Base-by-base conservation (phyloP, 2,329 filamentous ascomycete genomes). In the Ustilaginoidea virens region DNA sequence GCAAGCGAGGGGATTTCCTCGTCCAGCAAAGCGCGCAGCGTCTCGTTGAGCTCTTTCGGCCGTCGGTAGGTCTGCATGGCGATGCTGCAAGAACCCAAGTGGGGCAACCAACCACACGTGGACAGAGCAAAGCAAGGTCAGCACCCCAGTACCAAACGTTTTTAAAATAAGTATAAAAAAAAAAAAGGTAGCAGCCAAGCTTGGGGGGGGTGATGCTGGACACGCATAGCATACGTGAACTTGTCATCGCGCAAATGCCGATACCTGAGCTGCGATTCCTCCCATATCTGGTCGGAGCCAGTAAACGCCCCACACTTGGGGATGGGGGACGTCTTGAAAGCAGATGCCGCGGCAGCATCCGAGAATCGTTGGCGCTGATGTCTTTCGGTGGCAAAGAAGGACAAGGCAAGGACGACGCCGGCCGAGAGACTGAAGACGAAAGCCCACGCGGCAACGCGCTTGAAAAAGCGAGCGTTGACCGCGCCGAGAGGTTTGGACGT, bases 61-160 rank as follows among this genome's bases (percentile, higher is more conserved):
- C 53, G 48, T 10, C 40, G 44, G 25, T 50, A 54, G 1, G 53
- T 56, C 18, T 49, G 49, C 32, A 56, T 44, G 5, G 45, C 48
- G 27, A 56, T 52, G n/a, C 53, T 56, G 29, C 10, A 17, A 5
- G 9, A 20, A 7, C 9, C n/a, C n/a, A n/a, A n/a, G n/a, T n/a
- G n/a, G n/a, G n/a, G n/a, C n/a, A n/a, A n/a, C n/a, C n/a, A n/a
- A n/a, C n/a, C n/a, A n/a, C n/a, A n/a, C n/a, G 17, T 18, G 8
- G 5, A 8, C 10, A 14, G n/a, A 16, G 13, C 9, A 14, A 11
- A 11, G 13, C 12, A n/a, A 14, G 21, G 22, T 11, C 10, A 11
- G 22, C 7, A 22, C n/a, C n/a, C n/a, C n/a, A n/a, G n/a, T n/a
- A n/a, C n/a, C n/a, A n/a, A n/a, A n/a, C n/a, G n/a, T n/a, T n/a